These are phyloP conservation scores for Colletotrichum sp. DNA, from an alignment of 2,329 filamentous ascomycete genomes.

Conservation along the genomic window DNA sequence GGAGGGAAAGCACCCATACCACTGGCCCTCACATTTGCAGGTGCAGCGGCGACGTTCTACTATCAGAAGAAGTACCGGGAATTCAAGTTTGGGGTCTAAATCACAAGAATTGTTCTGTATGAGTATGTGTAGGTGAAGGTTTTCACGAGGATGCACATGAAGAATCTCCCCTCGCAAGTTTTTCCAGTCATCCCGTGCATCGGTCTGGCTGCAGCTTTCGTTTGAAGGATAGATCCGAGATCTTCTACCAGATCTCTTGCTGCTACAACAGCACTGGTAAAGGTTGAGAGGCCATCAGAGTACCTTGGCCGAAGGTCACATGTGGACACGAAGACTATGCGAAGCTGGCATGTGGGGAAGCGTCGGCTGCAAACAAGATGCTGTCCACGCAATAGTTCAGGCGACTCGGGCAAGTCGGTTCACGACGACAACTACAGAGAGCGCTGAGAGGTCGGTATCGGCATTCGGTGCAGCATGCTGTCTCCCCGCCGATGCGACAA, in stretches of 20 bases:
- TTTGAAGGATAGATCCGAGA: background rate
- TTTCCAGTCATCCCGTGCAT: background rate
- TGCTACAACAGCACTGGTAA: background rate
- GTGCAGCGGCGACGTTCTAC: constrained; percentile 42
- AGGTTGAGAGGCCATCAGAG: background rate
- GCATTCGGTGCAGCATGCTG: background rate
- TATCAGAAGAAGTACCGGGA: constrained; percentile 47
- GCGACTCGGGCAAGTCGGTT: background rate
- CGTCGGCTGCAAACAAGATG: background rate
- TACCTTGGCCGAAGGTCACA: background rate
- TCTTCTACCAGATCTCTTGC: background rate
- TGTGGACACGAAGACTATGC: background rate
- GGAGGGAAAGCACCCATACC: constrained; percentile 40
- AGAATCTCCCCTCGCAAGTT: background rate
- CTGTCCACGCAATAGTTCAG: background rate
- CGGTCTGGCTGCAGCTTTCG: background rate
- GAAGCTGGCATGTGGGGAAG: background rate
- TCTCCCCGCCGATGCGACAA: background rate
- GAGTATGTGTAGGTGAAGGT: background rate
- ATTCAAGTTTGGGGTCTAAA: constrained; percentile 41
- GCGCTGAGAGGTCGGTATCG: background rate
- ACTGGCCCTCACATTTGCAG: constrained; percentile 35
- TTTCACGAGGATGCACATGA: background rate
- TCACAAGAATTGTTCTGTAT: background rate
- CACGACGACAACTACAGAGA: background rate